These are phyloP conservation scores for Corniculantispora saksenae DNA, from an alignment of 2,329 filamentous ascomycete species.

Conservation along the genomic window DNA sequence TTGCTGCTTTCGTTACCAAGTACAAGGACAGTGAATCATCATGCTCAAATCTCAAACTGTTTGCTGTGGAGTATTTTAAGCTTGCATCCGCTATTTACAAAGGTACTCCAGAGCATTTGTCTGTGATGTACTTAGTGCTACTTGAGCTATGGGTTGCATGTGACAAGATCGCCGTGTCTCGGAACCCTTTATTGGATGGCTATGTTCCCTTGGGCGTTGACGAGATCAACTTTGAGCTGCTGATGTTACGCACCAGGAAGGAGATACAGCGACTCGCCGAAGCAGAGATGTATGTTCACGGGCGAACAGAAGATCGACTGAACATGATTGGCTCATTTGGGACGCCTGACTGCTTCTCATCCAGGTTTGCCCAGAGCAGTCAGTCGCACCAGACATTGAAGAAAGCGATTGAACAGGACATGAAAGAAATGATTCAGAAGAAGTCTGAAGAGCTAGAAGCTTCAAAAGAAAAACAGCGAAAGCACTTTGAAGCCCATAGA, in stretches of 20 bases:
- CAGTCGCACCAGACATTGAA: neutral
- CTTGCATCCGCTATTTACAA: slow-evolving; percentile 35
- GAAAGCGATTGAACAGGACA: neutral
- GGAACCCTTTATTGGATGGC: slow-evolving; percentile 42
- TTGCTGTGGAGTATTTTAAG: slow-evolving; percentile 38
- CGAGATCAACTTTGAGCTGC: slow-evolving; percentile 33
- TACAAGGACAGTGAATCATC: slow-evolving; percentile 25
- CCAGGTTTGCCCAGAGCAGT: neutral
- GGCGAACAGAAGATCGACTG: neutral
- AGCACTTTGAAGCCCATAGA: neutral
- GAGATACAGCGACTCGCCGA: slow-evolving; percentile 46
- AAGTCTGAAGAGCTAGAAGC: neutral
- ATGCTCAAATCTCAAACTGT: slow-evolving; percentile 30
- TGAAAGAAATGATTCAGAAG: neutral
- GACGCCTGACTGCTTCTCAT: neutral
- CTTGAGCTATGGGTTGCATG: slow-evolving; percentile 60
- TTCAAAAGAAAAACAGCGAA: neutral
- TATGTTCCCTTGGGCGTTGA: slow-evolving; percentile 48
- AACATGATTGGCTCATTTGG: neutral
- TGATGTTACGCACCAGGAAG: slow-evolving; percentile 44
- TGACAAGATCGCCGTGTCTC: slow-evolving; percentile 47
- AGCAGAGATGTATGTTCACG: slow-evolving; percentile 48
- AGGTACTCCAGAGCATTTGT: slow-evolving; percentile 45
- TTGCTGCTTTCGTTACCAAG: slow-evolving; percentile 38
- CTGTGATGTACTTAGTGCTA: slow-evolving; percentile 55